Evolutionary conservation across 2,329 filamentous ascomycete genomes (phyloP), one percentile per base, ranked within the genome.

Genomic region (Phaeosphaeriaceae sp.): DNA sequence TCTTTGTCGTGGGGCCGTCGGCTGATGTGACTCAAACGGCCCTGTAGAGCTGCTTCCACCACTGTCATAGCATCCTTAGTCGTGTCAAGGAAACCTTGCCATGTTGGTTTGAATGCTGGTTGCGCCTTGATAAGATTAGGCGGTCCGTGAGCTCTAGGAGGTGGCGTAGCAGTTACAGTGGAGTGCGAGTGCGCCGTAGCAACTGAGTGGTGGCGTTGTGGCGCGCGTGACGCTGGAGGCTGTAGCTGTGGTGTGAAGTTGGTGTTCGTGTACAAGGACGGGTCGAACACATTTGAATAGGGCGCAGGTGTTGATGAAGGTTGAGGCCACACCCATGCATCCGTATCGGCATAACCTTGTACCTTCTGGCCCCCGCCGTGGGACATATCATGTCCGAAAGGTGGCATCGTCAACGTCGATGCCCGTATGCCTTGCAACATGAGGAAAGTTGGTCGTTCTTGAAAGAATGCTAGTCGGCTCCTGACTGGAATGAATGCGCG

Each of bases 1-100:
- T 97, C 93, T 51, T 92, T 85, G 70, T 97, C 93, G 75, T 96
- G 92, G 1, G 93, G 93, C 53, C 93, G 86, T 50, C 93, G 89
- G 19, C 91, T 88, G 20, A 95, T 91, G 75, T 95, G 92, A 49
- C 85, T 85, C 9, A 94, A 80, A 20, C 83, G 80, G 11, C 92
- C 92, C 36, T 82, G 84, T 17, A 96, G 82, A 67, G 90, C 92
- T 9, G 88, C 90, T 75, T 96, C 91, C 71, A 96, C 91, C 19
- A 96, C 83, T 10, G 92, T 83, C 65, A 96, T 81, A 25, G 91
- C 92, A 78, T 96, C 92, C 49, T 87, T 83, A 0, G 90, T 91
- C 10, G 84, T 87, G n/a, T 82, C 80, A 49, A 92, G 84, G 70
- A 88, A 87, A 10, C 90, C 90, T n/a, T 79, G 78, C 75, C 85